Base-by-base conservation (phyloP, 305 asterid genomes). In the Solanum aculeatissimum region DNA sequence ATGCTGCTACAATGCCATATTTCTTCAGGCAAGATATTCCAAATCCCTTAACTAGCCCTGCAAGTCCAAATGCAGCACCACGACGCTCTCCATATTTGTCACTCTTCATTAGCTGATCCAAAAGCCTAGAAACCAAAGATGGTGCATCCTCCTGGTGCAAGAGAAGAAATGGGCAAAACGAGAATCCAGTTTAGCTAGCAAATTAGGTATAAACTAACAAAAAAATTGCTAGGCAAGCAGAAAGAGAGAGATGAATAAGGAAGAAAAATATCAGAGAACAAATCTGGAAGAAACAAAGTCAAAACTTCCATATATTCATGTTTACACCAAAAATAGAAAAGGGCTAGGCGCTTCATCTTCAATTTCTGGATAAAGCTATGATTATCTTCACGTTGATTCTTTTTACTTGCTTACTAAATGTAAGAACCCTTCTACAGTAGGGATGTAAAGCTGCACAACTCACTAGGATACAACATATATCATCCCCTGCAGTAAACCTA, bases 81-180 rank as follows among this genome's bases (percentile, higher is more conserved):
- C 99, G 99, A 72, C 99, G 99, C 87, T 97, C 99, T 89, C 99
- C 99, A 82, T 97, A 97, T 91, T 93, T 97, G 86, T 97, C 99
- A 89, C 94, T 95, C 91, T 93, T 97, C 99, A 94, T 92, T 87
- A 97, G 90, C 91, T 92, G 94, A 91, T 86, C 92, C 87, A 97
- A 92, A 90, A 97, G 91, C 86, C 92, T 91, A 83, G 98, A 94
- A 89, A 95, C 90, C 83, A 97, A 97, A 87, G 92, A 88, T 68
- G 90, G 93, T 84, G 96, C 99, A 89, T 95, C 98, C 82, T 97
- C 99, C 99, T 97, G 89, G 57, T 68, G 83, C 85, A 88, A 78
- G 49, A 63, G 51, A 53, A 83, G 80, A 47, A 55, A 70, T 32
- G 18, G 40, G 42, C 32, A 83, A 83, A 70, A 70, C 27, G 42